Conservation (phyloP, 139 green algal genomes). For the Spirogloea muscicola region DNA sequence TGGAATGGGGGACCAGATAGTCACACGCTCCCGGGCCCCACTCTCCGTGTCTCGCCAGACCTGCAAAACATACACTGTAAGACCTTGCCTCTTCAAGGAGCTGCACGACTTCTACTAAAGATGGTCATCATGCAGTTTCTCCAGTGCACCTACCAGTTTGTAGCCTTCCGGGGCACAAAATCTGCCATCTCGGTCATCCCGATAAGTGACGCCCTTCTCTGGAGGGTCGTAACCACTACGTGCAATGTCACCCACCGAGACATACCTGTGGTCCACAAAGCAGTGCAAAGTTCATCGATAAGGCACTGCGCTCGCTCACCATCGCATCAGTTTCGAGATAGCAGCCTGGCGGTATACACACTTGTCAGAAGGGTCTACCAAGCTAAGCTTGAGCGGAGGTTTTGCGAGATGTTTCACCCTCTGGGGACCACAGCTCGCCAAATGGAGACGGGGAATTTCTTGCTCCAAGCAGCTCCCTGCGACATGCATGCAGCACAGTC, state of each 20-base stretch:
- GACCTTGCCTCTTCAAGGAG: not conserved
- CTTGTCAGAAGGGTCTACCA: not conserved
- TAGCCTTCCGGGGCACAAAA: slow-evolving; percentile 31
- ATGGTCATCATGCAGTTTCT: slow-evolving; percentile 3
- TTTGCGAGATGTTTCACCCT: slow-evolving; percentile 3
- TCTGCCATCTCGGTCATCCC: slow-evolving; percentile 48
- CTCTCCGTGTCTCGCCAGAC: slow-evolving; percentile 68
- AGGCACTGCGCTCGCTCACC: too few relatives aligned
- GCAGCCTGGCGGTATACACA: too few relatives aligned
- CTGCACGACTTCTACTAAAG: not conserved
- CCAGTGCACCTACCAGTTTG: slow-evolving; percentile 37
- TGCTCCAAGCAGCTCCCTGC: slow-evolving; percentile 49
- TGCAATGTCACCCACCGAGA: slow-evolving; percentile 66
- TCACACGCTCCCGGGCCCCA: slow-evolving; percentile 53
- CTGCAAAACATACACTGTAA: slow-evolving; percentile 42
- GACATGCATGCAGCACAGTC: too few relatives aligned
- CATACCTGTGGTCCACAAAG: slow-evolving; percentile 54
- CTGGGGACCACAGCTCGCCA: slow-evolving; percentile 56
- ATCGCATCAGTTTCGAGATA: too few relatives aligned
- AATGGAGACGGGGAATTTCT: slow-evolving; percentile 55
- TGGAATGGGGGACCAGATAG: slow-evolving; percentile 72
- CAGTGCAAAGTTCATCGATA: not conserved
- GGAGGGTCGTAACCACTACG: slow-evolving; percentile 64
- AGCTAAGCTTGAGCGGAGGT: not conserved
- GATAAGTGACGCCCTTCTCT: slow-evolving; percentile 62